phyloP scores from a whole-genome alignment of 2,329 filamentous ascomycete genomes.

The Trichoderma sp. region DNA sequence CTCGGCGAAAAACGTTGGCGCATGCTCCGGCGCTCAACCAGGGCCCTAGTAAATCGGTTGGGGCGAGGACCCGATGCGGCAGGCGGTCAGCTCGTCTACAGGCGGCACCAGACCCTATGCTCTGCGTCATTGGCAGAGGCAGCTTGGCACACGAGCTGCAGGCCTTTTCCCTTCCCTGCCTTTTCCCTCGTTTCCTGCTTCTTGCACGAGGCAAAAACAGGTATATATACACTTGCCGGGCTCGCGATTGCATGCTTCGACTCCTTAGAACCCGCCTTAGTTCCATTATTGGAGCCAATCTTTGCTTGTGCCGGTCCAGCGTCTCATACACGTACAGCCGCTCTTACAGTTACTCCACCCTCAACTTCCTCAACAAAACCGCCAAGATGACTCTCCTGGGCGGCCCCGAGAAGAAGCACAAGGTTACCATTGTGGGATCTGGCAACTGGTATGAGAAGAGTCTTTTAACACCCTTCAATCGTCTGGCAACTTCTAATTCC shows the following conservation, averaged over 20 bases:
- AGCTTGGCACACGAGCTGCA: conserved; percentile 14
- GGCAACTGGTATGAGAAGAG: conserved; percentile 78
- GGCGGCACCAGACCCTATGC: not conserved
- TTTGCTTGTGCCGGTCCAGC: conserved; percentile 20
- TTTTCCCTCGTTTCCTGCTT: not conserved
- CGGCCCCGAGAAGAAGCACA: conserved; percentile 70
- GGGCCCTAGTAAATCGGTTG: conserved; percentile 20
- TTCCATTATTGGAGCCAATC: conserved; percentile 19
- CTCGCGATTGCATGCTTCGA: conserved; percentile 26
- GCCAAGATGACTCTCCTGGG: conserved; percentile 41
- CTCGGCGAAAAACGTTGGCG: conserved; percentile 21
- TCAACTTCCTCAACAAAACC: conserved; percentile 7
- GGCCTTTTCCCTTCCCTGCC: not conserved
- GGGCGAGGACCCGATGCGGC: conserved; percentile 19
- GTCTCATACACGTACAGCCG: not conserved
- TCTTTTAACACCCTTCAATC: not conserved
- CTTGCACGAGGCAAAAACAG: not conserved
- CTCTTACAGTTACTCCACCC: conserved; percentile 21
- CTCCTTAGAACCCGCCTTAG: conserved; percentile 22
- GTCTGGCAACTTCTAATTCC: not conserved
- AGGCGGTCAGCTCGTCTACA: conserved; percentile 23
- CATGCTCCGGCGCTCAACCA: not conserved
- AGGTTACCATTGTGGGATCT: conserved; percentile 89
- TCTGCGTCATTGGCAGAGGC: conserved; percentile 16
- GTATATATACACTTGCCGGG: conserved; percentile 2